Conservation (phyloP, 2,329 filamentous ascomycete genomes). For the Akanthomyces lecanii region DNA sequence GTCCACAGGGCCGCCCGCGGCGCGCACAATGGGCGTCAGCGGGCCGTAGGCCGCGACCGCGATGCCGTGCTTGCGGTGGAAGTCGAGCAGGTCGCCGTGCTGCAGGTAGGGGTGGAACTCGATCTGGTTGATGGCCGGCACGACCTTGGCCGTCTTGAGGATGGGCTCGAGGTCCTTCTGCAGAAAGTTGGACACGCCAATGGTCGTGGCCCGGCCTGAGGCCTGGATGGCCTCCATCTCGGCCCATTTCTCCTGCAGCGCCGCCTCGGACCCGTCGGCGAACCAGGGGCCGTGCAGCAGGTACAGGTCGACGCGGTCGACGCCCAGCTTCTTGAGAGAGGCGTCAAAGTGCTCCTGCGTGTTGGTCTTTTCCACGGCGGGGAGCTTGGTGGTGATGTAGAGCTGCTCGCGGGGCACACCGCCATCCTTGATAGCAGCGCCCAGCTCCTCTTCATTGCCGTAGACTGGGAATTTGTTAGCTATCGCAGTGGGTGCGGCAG, state of each 20-base stretch:
- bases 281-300: conserved; percentile 58
- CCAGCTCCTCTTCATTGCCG: conserved; percentile 65
- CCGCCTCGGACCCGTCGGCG: conserved; percentile 39
- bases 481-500: neutral
- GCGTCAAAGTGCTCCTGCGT: conserved; percentile 49
- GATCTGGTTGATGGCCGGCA: conserved; percentile 73
- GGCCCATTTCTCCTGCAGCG: conserved; percentile 57
- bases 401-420: conserved; percentile 63
- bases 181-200: conserved; percentile 75
- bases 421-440: conserved; percentile 63
- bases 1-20: conserved; percentile 51
- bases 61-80: conserved; percentile 54
- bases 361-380: conserved; percentile 35
- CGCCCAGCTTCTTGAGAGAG: conserved; percentile 60
- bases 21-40: conserved; percentile 46
- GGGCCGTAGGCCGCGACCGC: conserved; percentile 53
- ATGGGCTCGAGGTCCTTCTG: conserved; percentile 52
- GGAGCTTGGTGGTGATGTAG: conserved; percentile 62
- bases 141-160: conserved; percentile 54
- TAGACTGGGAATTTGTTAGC: conserved; percentile 43
- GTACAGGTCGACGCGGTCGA: conserved; percentile 71
- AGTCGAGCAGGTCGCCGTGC: conserved; percentile 55
- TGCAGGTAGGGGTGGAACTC: conserved; percentile 75
- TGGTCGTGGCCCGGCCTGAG: conserved; percentile 61
- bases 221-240: conserved; percentile 62